These are phyloP conservation scores for Penicillium sp. DNA, from an alignment of 2,329 filamentous ascomycete genomes.

Conservation along the genomic window DNA sequence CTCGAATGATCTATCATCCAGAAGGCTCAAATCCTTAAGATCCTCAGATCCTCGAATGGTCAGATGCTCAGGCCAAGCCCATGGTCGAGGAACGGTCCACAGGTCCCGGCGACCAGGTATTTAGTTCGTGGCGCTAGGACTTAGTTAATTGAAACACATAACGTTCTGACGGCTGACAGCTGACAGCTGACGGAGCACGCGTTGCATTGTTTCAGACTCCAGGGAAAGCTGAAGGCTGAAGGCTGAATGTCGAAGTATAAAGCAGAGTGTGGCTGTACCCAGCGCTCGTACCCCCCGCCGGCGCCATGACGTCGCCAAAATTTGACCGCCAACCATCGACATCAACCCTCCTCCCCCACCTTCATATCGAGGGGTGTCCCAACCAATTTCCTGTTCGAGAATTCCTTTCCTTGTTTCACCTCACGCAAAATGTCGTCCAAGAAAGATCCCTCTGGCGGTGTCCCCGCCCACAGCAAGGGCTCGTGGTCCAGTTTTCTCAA, in stretches of 20 bases:
- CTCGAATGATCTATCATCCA: background rate
- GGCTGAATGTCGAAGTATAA: background rate
- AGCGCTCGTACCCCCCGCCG: constrained; percentile 2
- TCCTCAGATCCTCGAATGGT: background rate
- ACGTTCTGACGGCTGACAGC: background rate
- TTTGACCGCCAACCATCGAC: constrained; percentile 23
- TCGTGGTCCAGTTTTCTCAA: constrained; percentile 51
- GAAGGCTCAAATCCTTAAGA: background rate
- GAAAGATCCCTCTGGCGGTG: constrained; percentile 42
- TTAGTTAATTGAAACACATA: background rate
- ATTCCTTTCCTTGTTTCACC: background rate
- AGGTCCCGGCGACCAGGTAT: background rate
- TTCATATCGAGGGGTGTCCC: background rate
- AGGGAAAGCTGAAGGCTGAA: background rate
- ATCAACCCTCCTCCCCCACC: constrained; percentile 5
- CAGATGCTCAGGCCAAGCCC: background rate
- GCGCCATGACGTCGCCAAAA: constrained; percentile 23
- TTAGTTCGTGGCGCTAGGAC: background rate
- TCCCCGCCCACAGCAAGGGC: constrained; percentile 44
- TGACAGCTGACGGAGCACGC: background rate
- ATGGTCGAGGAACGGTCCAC: background rate
- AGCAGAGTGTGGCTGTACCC: constrained; percentile 6
- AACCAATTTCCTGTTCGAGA: background rate
- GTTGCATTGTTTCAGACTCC: background rate
- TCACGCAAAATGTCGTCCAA: constrained; percentile 26